Evolutionary conservation across 1,284 basidiomycete genomes (phyloP), one percentile per base, ranked within the genome.

Genomic region (Lentinus polychrous): DNA sequence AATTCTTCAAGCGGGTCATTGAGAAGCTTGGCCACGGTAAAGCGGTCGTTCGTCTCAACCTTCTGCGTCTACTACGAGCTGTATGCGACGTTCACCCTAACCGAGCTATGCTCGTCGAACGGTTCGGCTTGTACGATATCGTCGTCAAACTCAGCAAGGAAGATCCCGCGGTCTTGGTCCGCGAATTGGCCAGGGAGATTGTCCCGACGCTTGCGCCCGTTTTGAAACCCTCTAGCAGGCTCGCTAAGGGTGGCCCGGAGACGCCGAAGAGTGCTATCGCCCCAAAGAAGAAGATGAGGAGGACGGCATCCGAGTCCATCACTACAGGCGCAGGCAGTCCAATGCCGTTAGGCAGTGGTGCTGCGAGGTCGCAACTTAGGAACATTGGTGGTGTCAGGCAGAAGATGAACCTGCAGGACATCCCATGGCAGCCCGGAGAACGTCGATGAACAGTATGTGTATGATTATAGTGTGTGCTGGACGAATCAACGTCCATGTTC

Each of bases 11-110:
- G 55, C 84, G 91, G 5, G 79, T 97, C 50, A 79, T 92, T 46
- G 92, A 97, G 52, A 76, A 91, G n/a, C 76, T 98, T 2, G 73
- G 76, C 11, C 80, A 86, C 51, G 79, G 80, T 64, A 89, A 92
- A 58, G 87, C 94, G 0, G 86, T 96, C 42, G 90, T 94, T 18
- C 83, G 93, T 45, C 79, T 97, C 45, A 95, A 93, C 63, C 73
- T 99, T 32, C 74, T 99, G 40, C 82, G 91, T 50, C 83, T 98
- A 51, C 75, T 94, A 33, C 83, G 86, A 52, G 78, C 86, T 0
- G 83, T 94, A 1, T 94, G 89, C 66, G 95, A 98, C 55, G 80
- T 86, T 4, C 89, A 92, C 56, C 91, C 91, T 0, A 91, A 93
- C 59, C 78, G 86, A n/a, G 79, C 80, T 1, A 79, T 82, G 54